A percentile compares a stretch with the other conserved stretches of the same genome.
phyloP scores from a whole-genome alignment of 2,329 filamentous ascomycete species.

The Fusarium incarnatum region DNA sequence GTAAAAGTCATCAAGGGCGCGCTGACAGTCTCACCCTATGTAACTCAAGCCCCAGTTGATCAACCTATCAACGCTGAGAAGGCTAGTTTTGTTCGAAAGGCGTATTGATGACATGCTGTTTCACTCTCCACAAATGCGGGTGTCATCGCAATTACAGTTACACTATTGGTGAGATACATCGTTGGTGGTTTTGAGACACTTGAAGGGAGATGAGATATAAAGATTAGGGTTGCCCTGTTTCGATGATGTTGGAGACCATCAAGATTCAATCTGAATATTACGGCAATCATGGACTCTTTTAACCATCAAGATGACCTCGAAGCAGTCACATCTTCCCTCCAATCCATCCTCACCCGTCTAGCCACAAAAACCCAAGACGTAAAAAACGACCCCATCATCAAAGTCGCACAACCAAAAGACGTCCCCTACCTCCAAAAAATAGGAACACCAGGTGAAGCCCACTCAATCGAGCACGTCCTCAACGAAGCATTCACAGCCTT shows the following conservation, averaged over 20 bases:
- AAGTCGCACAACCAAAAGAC: conserved; percentile 22
- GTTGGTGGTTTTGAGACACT: neutral
- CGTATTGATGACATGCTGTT: conserved; percentile 11
- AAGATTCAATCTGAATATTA: too few species aligned
- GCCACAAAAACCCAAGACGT: conserved; percentile 21
- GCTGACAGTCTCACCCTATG: neutral
- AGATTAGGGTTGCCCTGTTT: too few species aligned
- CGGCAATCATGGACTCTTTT: conserved; percentile 1
- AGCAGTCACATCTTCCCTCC: conserved; percentile 12
- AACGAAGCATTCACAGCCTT: conserved; percentile 22
- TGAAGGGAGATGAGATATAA: neutral
- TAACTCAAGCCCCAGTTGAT: neutral
- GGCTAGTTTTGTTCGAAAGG: conserved; percentile 7
- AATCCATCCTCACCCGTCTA: conserved; percentile 8
- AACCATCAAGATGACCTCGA: conserved; percentile 16
- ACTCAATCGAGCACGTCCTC: conserved; percentile 24
- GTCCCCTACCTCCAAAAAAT: conserved; percentile 17
- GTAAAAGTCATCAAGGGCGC: conserved; percentile 1
- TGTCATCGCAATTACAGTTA: neutral
- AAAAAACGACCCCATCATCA: conserved; percentile 20
- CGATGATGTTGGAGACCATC: neutral
- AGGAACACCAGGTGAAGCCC: conserved; percentile 17
- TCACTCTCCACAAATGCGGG: neutral
- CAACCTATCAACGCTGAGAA: conserved; percentile 5
- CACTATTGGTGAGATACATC: neutral